Percentiles rank a stretch among this genome's conserved stretches.
These are phyloP conservation scores for Leccinellum rugosiceps DNA, from an alignment of 768 basidiomycete genomes.

Conservation along the genomic window DNA sequence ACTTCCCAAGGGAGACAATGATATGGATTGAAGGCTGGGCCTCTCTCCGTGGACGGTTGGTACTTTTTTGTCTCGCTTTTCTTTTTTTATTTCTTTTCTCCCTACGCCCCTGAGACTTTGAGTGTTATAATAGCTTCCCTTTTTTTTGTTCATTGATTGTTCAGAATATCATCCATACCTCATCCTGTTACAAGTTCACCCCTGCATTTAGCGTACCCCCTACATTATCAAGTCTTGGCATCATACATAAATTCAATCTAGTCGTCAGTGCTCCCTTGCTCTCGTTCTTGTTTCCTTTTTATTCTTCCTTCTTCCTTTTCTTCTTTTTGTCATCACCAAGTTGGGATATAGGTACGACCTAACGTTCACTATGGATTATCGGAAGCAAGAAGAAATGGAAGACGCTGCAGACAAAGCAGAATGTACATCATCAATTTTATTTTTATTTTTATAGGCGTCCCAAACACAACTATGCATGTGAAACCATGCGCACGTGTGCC, in stretches of 20 bases:
- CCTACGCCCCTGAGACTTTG: not conserved
- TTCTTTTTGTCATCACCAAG: slow-evolving; percentile 3
- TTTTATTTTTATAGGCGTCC: not conserved
- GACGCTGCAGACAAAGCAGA: not conserved
- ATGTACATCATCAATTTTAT: not conserved
- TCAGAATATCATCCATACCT: slow-evolving; percentile 12
- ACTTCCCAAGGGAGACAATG: slow-evolving; percentile 9
- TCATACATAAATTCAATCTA: slow-evolving; percentile 28
- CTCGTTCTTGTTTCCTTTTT: not conserved
- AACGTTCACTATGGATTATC: slow-evolving; percentile 13
- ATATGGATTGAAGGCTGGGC: slow-evolving; percentile 31
- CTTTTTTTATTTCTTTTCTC: not conserved
- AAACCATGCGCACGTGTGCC: no score
- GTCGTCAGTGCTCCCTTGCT: slow-evolving; percentile 11
- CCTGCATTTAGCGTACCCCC: slow-evolving; percentile 20
- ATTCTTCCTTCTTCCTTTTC: not conserved
- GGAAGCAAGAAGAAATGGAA: slow-evolving; percentile 6
- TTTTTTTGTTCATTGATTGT: slow-evolving; percentile 10
- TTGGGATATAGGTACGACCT: slow-evolving; percentile 16
- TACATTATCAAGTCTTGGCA: slow-evolving; percentile 29
- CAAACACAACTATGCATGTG: not conserved
- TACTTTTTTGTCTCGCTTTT: not conserved
- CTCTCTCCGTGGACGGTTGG: slow-evolving; percentile 21
- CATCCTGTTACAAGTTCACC: slow-evolving; percentile 6
- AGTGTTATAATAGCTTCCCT: not conserved